Conservation (phyloP, 257 asterid species). For the Handroanthus guayacan region DNA sequence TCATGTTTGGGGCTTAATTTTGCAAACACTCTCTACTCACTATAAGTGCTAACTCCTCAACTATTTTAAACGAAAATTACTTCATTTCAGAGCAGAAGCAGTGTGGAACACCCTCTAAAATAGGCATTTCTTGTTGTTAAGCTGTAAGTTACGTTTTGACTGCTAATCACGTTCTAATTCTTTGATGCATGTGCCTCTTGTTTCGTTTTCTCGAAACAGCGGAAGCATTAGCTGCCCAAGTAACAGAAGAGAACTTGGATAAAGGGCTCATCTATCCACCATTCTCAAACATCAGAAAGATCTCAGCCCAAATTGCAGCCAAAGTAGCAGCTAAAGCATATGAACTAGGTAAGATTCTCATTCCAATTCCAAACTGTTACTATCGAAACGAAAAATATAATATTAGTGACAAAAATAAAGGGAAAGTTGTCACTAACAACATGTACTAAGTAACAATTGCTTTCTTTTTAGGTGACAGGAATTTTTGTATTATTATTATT, state of each 20-base stretch:
- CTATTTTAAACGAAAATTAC: too few species aligned
- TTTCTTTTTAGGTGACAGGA: too few species aligned
- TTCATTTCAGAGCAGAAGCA: too few species aligned
- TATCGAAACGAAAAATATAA: too few species aligned
- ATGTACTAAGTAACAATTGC: too few species aligned
- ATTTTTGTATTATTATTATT: too few species aligned
- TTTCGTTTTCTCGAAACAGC: slow-evolving; percentile 63
- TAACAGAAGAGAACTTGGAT: slow-evolving; percentile 75
- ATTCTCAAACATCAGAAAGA: slow-evolving; percentile 81
- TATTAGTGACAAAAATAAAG: too few species aligned
- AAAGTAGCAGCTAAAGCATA: slow-evolving; percentile 91
- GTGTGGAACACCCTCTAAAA: too few species aligned
- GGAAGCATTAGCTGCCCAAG: slow-evolving; percentile 90
- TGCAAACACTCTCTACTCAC: too few species aligned
- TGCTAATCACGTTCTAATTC: not conserved
- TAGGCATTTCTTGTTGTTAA: not conserved
- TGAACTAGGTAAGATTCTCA: slow-evolving; percentile 71
- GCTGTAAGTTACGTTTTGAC: not conserved
- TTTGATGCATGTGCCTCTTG: not conserved
- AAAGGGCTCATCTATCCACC: slow-evolving; percentile 95
- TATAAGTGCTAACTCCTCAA: too few species aligned
- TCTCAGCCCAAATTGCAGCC: slow-evolving; percentile 96
- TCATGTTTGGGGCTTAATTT: too few species aligned
- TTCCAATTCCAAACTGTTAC: not conserved
- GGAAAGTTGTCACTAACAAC: too few species aligned